These are phyloP conservation scores for Cercospora berteroae DNA, from an alignment of 2,329 filamentous ascomycete species.

Conservation along the genomic window DNA sequence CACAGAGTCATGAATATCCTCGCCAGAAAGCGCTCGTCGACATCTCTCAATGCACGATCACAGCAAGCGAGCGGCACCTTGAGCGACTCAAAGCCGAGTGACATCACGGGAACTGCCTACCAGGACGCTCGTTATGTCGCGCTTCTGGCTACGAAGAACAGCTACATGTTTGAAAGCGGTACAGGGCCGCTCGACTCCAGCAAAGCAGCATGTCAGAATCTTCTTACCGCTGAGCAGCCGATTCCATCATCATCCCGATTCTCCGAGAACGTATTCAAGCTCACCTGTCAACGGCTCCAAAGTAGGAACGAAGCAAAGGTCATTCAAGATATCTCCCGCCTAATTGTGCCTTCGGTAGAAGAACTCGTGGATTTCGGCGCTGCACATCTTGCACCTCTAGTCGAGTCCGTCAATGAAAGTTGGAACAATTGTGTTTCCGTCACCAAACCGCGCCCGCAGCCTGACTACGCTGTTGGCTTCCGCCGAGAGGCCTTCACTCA, in stretches of 20 bases:
- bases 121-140: background rate
- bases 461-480: background rate
- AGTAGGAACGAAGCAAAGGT: background rate
- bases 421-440: background rate
- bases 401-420: background rate
- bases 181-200: background rate
- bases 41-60: background rate
- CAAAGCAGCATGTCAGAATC: background rate
- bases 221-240: background rate
- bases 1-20: background rate
- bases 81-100: background rate
- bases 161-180: background rate
- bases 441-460: background rate
- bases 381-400: background rate
- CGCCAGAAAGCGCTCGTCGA: background rate
- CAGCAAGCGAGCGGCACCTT: background rate
- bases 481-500: conserved; percentile 20
- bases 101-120: background rate
- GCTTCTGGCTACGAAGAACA: background rate
- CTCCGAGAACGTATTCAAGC: background rate
- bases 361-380: background rate
- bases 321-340: background rate
- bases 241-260: background rate
- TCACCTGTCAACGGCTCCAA: background rate
- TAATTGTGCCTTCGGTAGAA: background rate